Evolutionary conservation across 352 stramenopile species (phyloP).

Genomic region (Phytophthora chlamydospora): DNA sequence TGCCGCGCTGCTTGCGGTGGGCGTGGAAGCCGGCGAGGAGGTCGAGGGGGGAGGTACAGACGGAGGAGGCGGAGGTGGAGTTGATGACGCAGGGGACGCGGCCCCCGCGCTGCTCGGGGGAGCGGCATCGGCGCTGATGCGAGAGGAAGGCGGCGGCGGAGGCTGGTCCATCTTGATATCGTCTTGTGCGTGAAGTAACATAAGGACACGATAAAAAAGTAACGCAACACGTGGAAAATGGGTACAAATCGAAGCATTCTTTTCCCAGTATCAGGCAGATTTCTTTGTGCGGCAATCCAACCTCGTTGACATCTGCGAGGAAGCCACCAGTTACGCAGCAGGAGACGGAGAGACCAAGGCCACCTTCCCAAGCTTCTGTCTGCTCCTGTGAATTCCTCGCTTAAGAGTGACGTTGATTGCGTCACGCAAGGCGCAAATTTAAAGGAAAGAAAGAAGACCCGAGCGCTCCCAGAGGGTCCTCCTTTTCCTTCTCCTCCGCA

Average conservation of each 20-base stretch:
- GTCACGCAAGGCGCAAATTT: neutral
- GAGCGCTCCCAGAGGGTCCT: neutral
- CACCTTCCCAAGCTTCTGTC: too few species aligned
- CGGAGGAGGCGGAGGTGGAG: constrained; percentile 48
- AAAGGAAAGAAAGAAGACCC: constrained; percentile 2
- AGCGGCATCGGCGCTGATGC: neutral
- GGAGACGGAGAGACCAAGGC: too few species aligned
- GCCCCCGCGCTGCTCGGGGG: neutral
- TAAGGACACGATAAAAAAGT: too few species aligned
- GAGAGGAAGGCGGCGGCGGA: constrained; percentile 22
- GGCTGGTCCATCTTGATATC: constrained; percentile 24
- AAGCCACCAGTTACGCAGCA: neutral
- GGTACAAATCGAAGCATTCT: too few species aligned
- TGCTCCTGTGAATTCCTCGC: too few species aligned
- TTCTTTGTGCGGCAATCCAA: neutral
- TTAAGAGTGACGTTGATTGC: too few species aligned
- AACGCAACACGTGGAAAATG: too few species aligned
- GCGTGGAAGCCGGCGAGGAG: constrained; percentile 31
- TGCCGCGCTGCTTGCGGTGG: constrained; percentile 29
- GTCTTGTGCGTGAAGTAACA: neutral
- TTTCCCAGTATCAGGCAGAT: too few species aligned
- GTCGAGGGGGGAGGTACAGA: constrained; percentile 29
- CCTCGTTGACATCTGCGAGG: constrained; percentile 6
- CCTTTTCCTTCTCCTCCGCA: too few species aligned
- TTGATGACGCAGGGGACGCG: constrained; percentile 1